A percentile compares a stretch with the other conserved stretches of the same genome.
These are phyloP conservation scores for Coniella lustricola DNA, from an alignment of 2,329 filamentous ascomycete species.

Conservation along the genomic window DNA sequence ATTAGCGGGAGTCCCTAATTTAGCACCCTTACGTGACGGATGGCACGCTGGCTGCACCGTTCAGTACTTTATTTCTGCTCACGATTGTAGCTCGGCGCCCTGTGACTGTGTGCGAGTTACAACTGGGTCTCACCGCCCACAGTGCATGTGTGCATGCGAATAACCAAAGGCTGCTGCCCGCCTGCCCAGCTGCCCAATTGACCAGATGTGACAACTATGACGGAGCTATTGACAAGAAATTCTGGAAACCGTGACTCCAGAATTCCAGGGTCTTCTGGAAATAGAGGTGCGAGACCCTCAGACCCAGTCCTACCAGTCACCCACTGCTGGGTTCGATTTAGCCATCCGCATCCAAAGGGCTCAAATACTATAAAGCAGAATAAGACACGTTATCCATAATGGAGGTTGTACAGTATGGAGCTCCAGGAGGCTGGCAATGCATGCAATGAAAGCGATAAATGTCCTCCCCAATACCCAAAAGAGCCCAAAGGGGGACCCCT, in stretches of 20 bases:
- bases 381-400: slow-evolving; percentile 9
- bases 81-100: background rate
- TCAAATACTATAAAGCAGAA: background rate
- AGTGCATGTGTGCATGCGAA: background rate
- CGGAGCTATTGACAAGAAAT: background rate
- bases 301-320: no score
- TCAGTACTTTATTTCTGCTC: background rate
- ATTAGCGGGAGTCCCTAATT: slow-evolving; percentile 4
- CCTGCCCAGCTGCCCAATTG: no score
- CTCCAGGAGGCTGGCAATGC: no score
- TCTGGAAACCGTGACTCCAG: background rate
- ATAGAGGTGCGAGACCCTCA: no score
- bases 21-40: background rate
- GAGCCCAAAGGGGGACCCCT: no score
- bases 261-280: background rate
- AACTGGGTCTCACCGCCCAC: slow-evolving; percentile 3
- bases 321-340: no score
- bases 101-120: background rate
- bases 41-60: slow-evolving; percentile 1
- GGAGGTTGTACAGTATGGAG: no score
- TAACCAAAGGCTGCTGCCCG: no score
- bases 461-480: background rate
- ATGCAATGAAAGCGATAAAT: background rate
- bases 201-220: background rate
- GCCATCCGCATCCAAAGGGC: no score